phyloP scores from a whole-genome alignment of 139 green algal species.

The Klebsormidium nitens region DNA sequence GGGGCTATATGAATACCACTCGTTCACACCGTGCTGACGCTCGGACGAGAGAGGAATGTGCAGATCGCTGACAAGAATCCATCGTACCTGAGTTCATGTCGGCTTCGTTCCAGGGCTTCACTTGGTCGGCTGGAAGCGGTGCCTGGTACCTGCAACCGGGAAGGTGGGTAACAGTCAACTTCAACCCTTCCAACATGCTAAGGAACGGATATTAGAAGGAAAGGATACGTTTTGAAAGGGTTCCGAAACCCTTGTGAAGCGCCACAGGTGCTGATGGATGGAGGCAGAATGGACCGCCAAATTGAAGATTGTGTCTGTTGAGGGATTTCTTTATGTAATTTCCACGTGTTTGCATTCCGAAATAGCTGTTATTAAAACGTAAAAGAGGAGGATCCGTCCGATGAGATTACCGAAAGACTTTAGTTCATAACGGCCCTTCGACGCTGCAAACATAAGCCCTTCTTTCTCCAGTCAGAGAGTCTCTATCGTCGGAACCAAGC shows the following conservation, averaged over 20 bases:
- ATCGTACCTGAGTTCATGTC: background rate
- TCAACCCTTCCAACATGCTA: background rate
- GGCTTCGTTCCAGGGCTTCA: conserved; percentile 41
- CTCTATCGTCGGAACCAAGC: too few species aligned
- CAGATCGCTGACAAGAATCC: background rate
- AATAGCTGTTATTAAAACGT: too few species aligned
- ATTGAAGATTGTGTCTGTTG: conserved; percentile 21
- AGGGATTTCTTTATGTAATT: background rate
- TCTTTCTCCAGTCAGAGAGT: too few species aligned
- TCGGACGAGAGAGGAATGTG: background rate
- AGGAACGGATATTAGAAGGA: conserved; percentile 3
- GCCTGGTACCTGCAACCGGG: conserved; percentile 60
- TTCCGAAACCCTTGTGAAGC: background rate
- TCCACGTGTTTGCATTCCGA: too few species aligned
- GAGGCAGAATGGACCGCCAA: too few species aligned
- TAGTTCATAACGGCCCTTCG: too few species aligned
- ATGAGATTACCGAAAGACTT: too few species aligned
- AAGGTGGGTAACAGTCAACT: background rate
- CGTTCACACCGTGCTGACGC: background rate
- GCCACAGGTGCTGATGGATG: too few species aligned
- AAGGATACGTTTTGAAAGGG: background rate
- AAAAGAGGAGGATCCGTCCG: too few species aligned
- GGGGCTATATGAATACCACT: background rate
- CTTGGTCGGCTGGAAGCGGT: conserved; percentile 54
- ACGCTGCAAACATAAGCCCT: too few species aligned